Percentiles rank a stretch among this genome's conserved stretches.
Evolutionary conservation across 116 monocot species (phyloP).

Genomic region (Thalassia testudinum): DNA sequence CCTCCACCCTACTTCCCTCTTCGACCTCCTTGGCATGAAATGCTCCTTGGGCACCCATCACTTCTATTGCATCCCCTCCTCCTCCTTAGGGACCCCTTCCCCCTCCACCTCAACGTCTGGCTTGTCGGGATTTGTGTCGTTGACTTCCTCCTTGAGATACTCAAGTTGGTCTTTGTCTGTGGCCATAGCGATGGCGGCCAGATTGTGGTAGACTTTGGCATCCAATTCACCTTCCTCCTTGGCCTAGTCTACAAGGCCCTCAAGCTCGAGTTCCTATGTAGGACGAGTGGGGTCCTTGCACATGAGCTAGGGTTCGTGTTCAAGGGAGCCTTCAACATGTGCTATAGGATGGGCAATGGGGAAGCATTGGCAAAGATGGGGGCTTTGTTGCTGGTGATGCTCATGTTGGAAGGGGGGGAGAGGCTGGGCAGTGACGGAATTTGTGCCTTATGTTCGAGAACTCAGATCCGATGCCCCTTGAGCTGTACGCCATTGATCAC

Average conservation of each 20-base stretch:
- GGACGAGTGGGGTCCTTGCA: conserved; percentile 24
- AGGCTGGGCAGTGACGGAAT: conserved; percentile 20
- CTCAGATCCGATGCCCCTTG: conserved; percentile 53
- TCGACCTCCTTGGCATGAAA: conserved; percentile 71
- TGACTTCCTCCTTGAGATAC: conserved; percentile 35
- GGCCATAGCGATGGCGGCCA: conserved; percentile 86
- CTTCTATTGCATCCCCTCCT: conserved; percentile 75
- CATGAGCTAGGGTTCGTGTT: conserved; percentile 52
- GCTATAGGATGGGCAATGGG: conserved; percentile 19
- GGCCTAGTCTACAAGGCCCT: conserved; percentile 46
- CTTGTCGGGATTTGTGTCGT: conserved; percentile 52
- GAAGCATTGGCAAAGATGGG: conserved; percentile 22
- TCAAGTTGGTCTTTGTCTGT: conserved; percentile 50
- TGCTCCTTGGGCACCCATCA: conserved; percentile 31
- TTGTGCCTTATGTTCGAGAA: conserved; percentile 80
- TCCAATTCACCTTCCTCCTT: conserved; percentile 78
- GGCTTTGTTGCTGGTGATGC: conserved; percentile 45
- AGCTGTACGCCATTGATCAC: conserved; percentile 63
- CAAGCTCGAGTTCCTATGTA: conserved; percentile 37
- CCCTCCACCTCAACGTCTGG: conserved; percentile 17
- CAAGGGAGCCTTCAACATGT: conserved; percentile 65
- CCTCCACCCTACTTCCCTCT: conserved; percentile 15
- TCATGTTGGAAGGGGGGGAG: conserved; percentile 11
- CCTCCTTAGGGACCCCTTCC: conserved; percentile 22
- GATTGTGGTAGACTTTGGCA: conserved; percentile 81